Percentiles rank a stretch among this genome's conserved stretches.
Conservation (phyloP, 805 yeast species). For the Candida patagonica region DNA sequence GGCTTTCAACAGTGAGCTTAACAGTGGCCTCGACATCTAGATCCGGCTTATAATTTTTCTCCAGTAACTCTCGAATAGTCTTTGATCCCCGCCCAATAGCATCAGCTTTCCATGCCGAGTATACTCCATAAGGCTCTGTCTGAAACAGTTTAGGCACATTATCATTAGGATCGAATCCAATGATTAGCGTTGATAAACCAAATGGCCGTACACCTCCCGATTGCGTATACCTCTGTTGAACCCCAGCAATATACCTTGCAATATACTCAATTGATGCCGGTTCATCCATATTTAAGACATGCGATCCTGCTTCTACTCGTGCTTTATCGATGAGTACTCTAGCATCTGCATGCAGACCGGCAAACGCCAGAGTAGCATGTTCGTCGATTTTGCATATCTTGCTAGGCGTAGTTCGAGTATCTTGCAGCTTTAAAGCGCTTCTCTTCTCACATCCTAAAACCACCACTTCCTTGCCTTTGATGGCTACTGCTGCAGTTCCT, state of each 20-base stretch:
- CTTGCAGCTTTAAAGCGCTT: constrained; percentile 89
- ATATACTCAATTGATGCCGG: constrained; percentile 86
- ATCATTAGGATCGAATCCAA: constrained; percentile 90
- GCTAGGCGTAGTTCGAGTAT: constrained; percentile 91
- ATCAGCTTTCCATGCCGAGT: constrained; percentile 96
- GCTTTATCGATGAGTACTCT: constrained; percentile 91
- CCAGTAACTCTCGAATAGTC: constrained; percentile 91
- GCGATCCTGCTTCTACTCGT: constrained; percentile 92
- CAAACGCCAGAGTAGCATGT: constrained; percentile 87
- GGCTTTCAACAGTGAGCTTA: constrained; percentile 71
- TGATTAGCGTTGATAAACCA: constrained; percentile 90
- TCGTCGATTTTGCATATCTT: constrained; percentile 87
- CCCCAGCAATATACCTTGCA: constrained; percentile 94
- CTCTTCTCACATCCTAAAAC: constrained; percentile 96
- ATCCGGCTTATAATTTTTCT: constrained; percentile 63
- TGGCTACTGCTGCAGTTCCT: constrained; percentile 97
- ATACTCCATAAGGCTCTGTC: constrained; percentile 97
- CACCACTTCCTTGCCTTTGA: constrained; percentile 80
- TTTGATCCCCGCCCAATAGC: constrained; percentile 93
- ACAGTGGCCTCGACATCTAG: constrained; percentile 64
- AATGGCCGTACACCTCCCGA: constrained; percentile 98
- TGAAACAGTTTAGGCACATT: constrained; percentile 73
- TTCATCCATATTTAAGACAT: constrained; percentile 87
- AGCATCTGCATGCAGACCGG: constrained; percentile 98
- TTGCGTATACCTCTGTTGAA: constrained; percentile 94